Evolutionary conservation across 2,329 filamentous ascomycete species (phyloP).

Genomic region (Fusarium dimerum): DNA sequence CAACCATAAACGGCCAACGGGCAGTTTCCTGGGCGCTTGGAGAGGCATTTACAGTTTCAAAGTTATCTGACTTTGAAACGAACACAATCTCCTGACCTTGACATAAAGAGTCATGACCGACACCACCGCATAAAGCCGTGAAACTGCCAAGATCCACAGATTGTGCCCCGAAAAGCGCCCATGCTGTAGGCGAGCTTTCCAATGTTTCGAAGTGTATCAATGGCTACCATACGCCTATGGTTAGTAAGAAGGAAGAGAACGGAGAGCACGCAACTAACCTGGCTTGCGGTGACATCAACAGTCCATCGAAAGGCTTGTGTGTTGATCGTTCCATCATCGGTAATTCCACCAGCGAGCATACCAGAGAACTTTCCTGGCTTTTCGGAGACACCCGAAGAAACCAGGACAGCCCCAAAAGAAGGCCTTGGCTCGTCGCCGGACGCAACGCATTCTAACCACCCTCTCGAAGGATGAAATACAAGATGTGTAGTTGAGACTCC

Average conservation of each 20-base stretch:
- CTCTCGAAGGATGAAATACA: slow-evolving; percentile 49
- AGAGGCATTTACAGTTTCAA: background rate
- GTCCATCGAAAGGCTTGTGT: slow-evolving; percentile 67
- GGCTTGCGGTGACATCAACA: slow-evolving; percentile 42
- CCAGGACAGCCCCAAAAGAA: slow-evolving; percentile 47
- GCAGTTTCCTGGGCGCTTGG: background rate
- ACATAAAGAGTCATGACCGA: slow-evolving; percentile 28
- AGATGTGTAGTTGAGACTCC: slow-evolving; percentile 53
- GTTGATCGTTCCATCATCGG: slow-evolving; percentile 61
- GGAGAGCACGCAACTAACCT: slow-evolving; percentile 33
- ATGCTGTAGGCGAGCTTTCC: slow-evolving; percentile 2
- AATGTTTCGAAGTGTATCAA: slow-evolving; percentile 26
- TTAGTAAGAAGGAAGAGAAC: background rate
- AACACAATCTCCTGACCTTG: slow-evolving; percentile 33
- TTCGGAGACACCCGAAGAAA: slow-evolving; percentile 19
- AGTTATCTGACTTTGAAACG: slow-evolving; percentile 9
- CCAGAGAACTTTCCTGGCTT: slow-evolving; percentile 50
- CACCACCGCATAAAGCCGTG: slow-evolving; percentile 35
- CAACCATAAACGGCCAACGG: slow-evolving; percentile 65
- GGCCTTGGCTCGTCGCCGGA: slow-evolving; percentile 35
- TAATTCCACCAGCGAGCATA: slow-evolving; percentile 72
- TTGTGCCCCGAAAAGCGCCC: slow-evolving; percentile 35
- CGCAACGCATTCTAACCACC: slow-evolving; percentile 49
- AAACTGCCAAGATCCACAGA: slow-evolving; percentile 21
- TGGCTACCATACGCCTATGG: slow-evolving; percentile 21